These are phyloP conservation scores for Scleroderma bovista DNA, from an alignment of 768 basidiomycete genomes.

Conservation along the genomic window DNA sequence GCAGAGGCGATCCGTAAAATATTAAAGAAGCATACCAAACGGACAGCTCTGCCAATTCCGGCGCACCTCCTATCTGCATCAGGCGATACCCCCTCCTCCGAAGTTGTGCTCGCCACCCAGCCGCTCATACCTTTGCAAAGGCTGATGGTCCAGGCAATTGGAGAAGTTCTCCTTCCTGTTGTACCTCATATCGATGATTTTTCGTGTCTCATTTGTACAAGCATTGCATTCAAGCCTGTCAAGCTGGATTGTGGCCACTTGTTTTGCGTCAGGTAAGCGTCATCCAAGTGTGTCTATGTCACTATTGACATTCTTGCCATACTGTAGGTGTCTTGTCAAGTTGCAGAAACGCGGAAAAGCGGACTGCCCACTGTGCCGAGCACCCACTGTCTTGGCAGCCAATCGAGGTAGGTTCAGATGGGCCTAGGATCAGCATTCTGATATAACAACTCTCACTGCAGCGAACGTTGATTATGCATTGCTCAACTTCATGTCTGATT, in stretches of 20 bases:
- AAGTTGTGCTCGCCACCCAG: constrained; percentile 23
- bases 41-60: constrained; percentile 73
- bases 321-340: constrained; percentile 66
- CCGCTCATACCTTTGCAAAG: constrained; percentile 45
- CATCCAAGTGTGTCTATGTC: neutral
- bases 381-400: constrained; percentile 70
- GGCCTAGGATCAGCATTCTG: neutral
- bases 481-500: constrained; percentile 83
- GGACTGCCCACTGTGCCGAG: constrained; percentile 82
- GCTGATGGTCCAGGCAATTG: constrained; percentile 75
- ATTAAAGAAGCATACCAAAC: constrained; percentile 90
- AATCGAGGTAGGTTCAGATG: constrained; percentile 56
- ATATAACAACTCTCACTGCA: constrained; percentile 19
- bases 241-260: constrained; percentile 75
- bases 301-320: constrained; percentile 14
- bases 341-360: constrained; percentile 78
- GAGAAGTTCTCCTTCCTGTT: constrained; percentile 74
- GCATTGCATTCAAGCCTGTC: constrained; percentile 90
- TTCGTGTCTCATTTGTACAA: constrained; percentile 80
- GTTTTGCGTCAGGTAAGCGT: constrained; percentile 57
- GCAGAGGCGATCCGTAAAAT: constrained; percentile 89
- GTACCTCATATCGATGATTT: constrained; percentile 82
- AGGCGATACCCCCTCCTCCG: constrained; percentile 11
- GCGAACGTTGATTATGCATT: constrained; percentile 78
- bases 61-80: constrained; percentile 12